These are phyloP conservation scores for Lenzites betulinus DNA, from an alignment of 768 basidiomycete genomes.

Conservation along the genomic window DNA sequence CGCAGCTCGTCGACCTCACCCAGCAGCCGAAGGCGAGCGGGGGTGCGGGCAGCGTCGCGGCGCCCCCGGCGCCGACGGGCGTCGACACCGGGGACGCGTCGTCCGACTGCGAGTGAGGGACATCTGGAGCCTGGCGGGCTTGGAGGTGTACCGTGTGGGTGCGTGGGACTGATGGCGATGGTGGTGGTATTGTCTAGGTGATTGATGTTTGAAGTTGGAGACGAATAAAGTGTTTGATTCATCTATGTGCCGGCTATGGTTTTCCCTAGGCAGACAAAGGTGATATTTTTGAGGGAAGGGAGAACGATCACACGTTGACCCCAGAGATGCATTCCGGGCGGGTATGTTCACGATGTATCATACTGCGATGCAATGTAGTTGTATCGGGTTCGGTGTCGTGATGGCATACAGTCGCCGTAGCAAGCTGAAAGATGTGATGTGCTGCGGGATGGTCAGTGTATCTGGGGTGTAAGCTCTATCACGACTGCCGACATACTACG, in stretches of 20 bases:
- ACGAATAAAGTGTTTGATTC: background rate
- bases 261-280: too few species aligned
- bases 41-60: background rate
- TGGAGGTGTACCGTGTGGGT: background rate
- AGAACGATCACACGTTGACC: too few species aligned
- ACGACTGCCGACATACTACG: too few species aligned
- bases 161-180: background rate
- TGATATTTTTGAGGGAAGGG: too few species aligned
- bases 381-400: too few species aligned
- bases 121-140: too few species aligned
- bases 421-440: too few species aligned
- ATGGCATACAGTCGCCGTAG: too few species aligned
- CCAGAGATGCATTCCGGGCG: background rate
- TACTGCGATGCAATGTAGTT: background rate
- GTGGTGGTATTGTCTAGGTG: background rate
- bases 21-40: background rate
- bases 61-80: slow-evolving; percentile 4
- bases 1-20: slow-evolving; percentile 36
- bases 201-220: slow-evolving; percentile 2
- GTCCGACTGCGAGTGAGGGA: slow-evolving; percentile 4
- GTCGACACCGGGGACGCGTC: too few species aligned
- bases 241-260: too few species aligned
- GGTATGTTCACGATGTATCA: background rate
- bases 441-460: too few species aligned
- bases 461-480: too few species aligned